These are phyloP conservation scores for Hypoxylon cercidicola DNA, from an alignment of 495 filamentous ascomycete species.

Conservation along the genomic window DNA sequence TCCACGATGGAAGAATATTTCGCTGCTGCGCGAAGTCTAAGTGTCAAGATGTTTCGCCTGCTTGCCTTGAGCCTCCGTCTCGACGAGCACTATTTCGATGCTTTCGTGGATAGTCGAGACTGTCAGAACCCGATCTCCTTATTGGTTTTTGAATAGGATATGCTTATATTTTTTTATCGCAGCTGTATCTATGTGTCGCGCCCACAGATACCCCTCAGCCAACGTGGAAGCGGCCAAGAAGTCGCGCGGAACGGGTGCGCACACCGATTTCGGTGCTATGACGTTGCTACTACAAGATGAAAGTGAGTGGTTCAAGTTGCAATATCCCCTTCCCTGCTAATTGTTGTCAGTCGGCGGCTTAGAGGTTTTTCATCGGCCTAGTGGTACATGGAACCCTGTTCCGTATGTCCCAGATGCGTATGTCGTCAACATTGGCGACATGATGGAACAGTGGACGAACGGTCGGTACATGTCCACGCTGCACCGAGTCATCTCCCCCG, in stretches of 20 bases:
- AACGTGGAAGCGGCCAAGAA: constrained; percentile 32
- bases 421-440: constrained; percentile 64
- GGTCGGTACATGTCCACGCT: constrained; percentile 60
- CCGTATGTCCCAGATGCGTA: constrained; percentile 59
- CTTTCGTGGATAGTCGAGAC: constrained; percentile 51
- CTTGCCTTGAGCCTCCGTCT: constrained; percentile 56
- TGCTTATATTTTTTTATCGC: constrained; percentile 15
- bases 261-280: constrained; percentile 62
- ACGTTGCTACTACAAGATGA: constrained; percentile 60
- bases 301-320: constrained; percentile 36
- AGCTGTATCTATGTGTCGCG: constrained; percentile 45
- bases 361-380: constrained; percentile 57
- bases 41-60: constrained; percentile 51
- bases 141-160: constrained; percentile 7
- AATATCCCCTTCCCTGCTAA: background rate
- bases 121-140: constrained; percentile 26
- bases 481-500: constrained; percentile 59
- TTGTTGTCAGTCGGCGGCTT: constrained; percentile 49
- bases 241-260: constrained; percentile 57
- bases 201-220: constrained; percentile 46
- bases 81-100: constrained; percentile 54
- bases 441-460: constrained; percentile 58
- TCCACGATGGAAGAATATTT: constrained; percentile 51
- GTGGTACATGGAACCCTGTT: constrained; percentile 54
- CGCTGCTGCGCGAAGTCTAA: constrained; percentile 44